Conservation (phyloP, 495 filamentous ascomycete species). For the Endocarpon pusillum region DNA sequence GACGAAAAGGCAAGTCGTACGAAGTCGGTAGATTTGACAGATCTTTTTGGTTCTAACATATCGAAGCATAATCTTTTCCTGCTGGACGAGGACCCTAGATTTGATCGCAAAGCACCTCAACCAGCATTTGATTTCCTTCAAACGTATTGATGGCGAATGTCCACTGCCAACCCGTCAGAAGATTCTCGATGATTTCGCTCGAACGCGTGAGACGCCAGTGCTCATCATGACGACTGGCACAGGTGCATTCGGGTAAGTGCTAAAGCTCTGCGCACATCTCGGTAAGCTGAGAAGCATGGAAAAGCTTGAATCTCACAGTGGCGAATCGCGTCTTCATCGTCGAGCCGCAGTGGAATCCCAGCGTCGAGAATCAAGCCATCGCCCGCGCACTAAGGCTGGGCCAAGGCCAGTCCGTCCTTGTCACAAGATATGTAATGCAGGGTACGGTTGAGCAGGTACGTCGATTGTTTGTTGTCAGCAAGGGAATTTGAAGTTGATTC, state of each 20-base stretch:
- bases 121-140: conserved; percentile 12
- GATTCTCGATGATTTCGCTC: conserved; percentile 18
- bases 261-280: not conserved
- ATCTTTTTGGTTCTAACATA: not conserved
- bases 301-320: conserved; percentile 29
- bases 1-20: conserved; percentile 18
- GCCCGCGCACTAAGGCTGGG: conserved; percentile 28
- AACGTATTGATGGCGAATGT: conserved; percentile 23
- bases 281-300: not conserved
- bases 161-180: conserved; percentile 12
- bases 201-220: conserved; percentile 11
- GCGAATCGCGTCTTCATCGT: conserved; percentile 30
- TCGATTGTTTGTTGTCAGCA: not conserved
- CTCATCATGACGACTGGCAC: conserved; percentile 37
- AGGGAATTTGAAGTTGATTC: conserved; percentile 1
- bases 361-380: conserved; percentile 34
- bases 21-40: not conserved
- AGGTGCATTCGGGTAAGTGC: conserved; percentile 29
- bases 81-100: conserved; percentile 29
- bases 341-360: conserved; percentile 40
- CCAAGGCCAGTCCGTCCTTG: conserved; percentile 24
- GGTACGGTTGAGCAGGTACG: conserved; percentile 31
- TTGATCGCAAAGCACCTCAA: conserved; percentile 15
- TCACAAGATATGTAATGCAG: conserved; percentile 27
- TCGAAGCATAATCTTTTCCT: conserved; percentile 34